Percentiles rank a stretch among this genome's conserved stretches.
These are phyloP conservation scores for Chlorella variabilis DNA, from an alignment of 163 green algal genomes.

Conservation along the genomic window DNA sequence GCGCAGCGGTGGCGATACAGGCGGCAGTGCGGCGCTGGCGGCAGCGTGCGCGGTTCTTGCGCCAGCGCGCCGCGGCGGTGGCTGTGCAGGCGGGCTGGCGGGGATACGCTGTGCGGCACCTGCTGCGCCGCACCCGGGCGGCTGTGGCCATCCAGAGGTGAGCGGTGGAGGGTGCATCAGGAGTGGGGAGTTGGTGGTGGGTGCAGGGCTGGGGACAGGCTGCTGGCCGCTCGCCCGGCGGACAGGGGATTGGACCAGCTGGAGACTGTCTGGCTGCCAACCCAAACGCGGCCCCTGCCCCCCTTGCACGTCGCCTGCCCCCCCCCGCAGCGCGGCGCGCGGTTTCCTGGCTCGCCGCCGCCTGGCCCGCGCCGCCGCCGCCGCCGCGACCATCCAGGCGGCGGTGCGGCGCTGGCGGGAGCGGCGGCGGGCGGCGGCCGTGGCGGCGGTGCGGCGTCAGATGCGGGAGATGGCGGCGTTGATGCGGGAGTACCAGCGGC, in stretches of 20 bases:
- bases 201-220: no score
- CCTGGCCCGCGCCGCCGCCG: background rate
- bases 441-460: constrained; percentile 36
- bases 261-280: no score
- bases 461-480: constrained; percentile 50
- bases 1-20: constrained; percentile 54
- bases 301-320: no score
- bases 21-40: constrained; percentile 23
- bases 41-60: constrained; percentile 12
- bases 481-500: constrained; percentile 35
- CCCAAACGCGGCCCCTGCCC: no score
- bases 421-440: background rate
- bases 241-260: no score
- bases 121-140: constrained; percentile 39
- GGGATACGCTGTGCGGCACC: constrained; percentile 24
- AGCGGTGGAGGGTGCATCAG: background rate
- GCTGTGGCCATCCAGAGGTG: constrained; percentile 56
- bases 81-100: constrained; percentile 52
- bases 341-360: constrained; percentile 28
- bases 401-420: constrained; percentile 48
- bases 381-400: constrained; percentile 54
- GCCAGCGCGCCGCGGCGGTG: constrained; percentile 14
- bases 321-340: constrained; percentile 5
- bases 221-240: no score
- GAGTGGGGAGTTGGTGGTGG: background rate